Base-by-base conservation (phyloP, 257 asterid genomes). In the Solanum acaule region DNA sequence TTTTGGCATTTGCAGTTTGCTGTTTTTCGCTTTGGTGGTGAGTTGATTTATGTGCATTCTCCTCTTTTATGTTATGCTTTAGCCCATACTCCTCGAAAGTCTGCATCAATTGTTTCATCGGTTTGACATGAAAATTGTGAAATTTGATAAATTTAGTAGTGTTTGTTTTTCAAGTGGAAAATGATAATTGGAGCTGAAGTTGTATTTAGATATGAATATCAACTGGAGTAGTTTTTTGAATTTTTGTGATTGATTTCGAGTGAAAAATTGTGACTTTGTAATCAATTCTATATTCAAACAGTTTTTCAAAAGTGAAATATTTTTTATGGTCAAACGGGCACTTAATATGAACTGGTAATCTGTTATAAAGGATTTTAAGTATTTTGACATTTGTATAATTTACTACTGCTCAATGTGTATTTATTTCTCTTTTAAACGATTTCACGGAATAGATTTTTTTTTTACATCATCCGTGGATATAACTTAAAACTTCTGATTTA, bases 1-100 rank as follows among this genome's bases (percentile, higher is more conserved):
- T 11, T 75, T 22, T 73, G 52, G 29, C 6, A 16, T 79, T 44
- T 49, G 88, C 94, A 92, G 93, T 88, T 86, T 92, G 94, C 90
- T 92, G 89, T 38, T 90, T 92, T 52, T 49, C 92, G 6, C 42
- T 87, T 52, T 67, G 79, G 76, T 92, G 94, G 92, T 92, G 86
- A 92, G 92, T 72, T 79, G 65, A 63, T 42, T 42, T 40, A 7
- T 8, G 4, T 12, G 20, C n/a, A 25, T 16, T 8, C 8, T 35
- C n/a, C 4, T 31, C 46, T 42, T 23, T 67, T 3, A 38, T 10
- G 42, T 76, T 76, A 76, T 38, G 22, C 8, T 49, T 49, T 15
- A 49, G 61, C 61, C 61, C 22, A 49, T 15, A 49, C 22, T 49
- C 61, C 52, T 12, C 52, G 52, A 44, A 44, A 44, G 52, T 44